These are phyloP conservation scores for Kuraishia ogatae DNA, from an alignment of 805 yeast genomes.

Conservation along the genomic window DNA sequence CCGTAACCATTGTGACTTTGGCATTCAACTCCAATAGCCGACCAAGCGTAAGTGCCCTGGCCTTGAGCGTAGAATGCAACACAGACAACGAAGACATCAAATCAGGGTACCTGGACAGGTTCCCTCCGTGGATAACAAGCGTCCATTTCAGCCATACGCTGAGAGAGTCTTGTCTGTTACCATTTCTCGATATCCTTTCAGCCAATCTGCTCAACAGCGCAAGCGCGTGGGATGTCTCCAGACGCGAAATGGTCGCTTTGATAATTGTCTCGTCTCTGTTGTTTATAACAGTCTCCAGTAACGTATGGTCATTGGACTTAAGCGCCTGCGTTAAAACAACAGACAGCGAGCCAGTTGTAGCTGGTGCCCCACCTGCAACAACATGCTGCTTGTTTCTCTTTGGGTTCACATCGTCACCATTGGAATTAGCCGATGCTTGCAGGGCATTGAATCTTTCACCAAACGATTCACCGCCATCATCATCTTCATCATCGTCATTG, in stretches of 20 bases:
- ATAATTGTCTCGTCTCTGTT: conserved; percentile 43
- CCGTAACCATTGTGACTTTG: conserved; percentile 36
- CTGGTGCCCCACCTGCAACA: conserved; percentile 9
- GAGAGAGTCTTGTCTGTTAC: conserved; percentile 38
- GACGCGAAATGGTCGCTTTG: conserved; percentile 38
- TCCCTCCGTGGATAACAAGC: conserved; percentile 45
- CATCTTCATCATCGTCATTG: conserved; percentile 35
- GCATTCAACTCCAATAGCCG: conserved; percentile 43
- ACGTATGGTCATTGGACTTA: conserved; percentile 74
- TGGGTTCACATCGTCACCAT: conserved; percentile 14
- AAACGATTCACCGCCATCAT: conserved; percentile 12
- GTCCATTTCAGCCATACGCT: conserved; percentile 51
- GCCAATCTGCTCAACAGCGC: conserved; percentile 41
- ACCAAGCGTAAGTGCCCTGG: conserved; percentile 39
- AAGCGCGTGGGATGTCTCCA: conserved; percentile 41
- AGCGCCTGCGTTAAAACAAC: conserved; percentile 84
- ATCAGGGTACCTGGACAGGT: conserved; percentile 36
- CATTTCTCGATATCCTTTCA: conserved; percentile 43
- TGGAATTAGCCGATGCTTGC: too few species aligned
- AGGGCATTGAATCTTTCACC: too few species aligned
- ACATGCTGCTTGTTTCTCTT: conserved; percentile 9
- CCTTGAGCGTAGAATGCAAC: conserved; percentile 37
- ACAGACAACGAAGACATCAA: conserved; percentile 31
- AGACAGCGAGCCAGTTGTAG: conserved; percentile 69
- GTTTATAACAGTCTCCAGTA: conserved; percentile 74